Percentiles rank a stretch among this genome's conserved stretches.
phyloP scores from a whole-genome alignment of 345 rosid genomes.

The Brassica nigra region DNA sequence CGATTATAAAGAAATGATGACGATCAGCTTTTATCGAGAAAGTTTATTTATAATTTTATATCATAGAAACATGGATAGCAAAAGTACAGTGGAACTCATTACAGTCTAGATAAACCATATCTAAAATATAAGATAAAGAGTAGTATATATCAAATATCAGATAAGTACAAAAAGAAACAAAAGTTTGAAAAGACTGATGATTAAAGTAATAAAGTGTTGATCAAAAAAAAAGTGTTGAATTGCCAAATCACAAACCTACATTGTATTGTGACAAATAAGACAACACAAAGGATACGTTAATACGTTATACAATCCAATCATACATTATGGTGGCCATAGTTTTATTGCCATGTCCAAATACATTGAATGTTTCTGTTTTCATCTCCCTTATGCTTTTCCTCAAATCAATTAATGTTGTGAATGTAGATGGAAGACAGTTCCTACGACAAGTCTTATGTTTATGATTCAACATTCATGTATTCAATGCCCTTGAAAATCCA shows the following conservation, averaged over 20 bases:
- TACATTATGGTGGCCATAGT: slow-evolving; percentile 31
- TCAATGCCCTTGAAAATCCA: slow-evolving; percentile 26
- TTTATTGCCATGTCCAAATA: slow-evolving; percentile 19
- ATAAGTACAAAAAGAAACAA: slow-evolving; percentile 5
- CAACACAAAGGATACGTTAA: slow-evolving; percentile 20
- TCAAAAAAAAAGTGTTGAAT: not conserved
- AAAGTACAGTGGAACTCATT: not conserved
- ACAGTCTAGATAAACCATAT: slow-evolving; percentile 9
- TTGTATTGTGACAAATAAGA: slow-evolving; percentile 39
- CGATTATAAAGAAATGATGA: not conserved
- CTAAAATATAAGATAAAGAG: not conserved
- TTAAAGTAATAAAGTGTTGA: not conserved
- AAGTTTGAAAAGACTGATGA: not conserved
- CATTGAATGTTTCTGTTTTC: slow-evolving; percentile 12
- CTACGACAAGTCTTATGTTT: slow-evolving; percentile 31
- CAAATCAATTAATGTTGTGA: slow-evolving; percentile 8
- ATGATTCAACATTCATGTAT: slow-evolving; percentile 20
- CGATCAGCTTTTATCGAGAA: not conserved
- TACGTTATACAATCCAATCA: slow-evolving; percentile 24
- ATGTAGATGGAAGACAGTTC: slow-evolving; percentile 19
- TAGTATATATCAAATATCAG: not conserved
- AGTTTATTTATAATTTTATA: not conserved
- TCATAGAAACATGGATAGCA: not conserved
- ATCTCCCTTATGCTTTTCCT: slow-evolving; percentile 15
- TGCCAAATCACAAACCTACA: slow-evolving; percentile 22